phyloP scores from a whole-genome alignment of 192 early-diverging fungal genomes.

The Spizellomyces punctatus region DNA sequence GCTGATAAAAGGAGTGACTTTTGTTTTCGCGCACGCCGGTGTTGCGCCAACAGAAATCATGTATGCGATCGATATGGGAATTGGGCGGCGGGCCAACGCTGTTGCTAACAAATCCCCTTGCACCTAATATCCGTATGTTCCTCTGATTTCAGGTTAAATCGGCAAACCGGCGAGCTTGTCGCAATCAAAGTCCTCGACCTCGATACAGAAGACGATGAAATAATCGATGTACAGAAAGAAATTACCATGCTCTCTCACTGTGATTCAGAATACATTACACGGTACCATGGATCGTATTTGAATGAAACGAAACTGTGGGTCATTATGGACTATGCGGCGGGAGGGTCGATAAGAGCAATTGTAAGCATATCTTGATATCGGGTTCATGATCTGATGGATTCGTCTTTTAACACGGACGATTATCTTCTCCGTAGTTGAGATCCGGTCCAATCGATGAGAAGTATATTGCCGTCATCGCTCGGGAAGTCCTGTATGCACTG shows the following conservation, averaged over 20 bases:
- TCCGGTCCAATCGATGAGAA: constrained; percentile 85
- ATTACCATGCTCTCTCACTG: constrained; percentile 87
- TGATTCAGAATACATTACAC: constrained; percentile 88
- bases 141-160: constrained; percentile 62
- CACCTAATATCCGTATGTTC: neutral
- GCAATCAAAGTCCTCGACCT: constrained; percentile 98
- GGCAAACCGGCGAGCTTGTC: constrained; percentile 74
- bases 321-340: constrained; percentile 96
- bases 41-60: too few relatives aligned
- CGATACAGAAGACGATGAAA: constrained; percentile 95
- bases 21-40: neutral
- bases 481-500: constrained; percentile 86
- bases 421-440: constrained; percentile 56
- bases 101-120: neutral
- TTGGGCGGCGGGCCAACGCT: neutral
- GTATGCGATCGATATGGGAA: too few relatives aligned
- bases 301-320: constrained; percentile 96
- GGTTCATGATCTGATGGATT: too few relatives aligned
- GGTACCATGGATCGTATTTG: constrained; percentile 89
- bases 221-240: constrained; percentile 92
- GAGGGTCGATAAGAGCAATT: constrained; percentile 83
- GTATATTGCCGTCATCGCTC: constrained; percentile 86
- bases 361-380: constrained; percentile 43
- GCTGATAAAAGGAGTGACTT: neutral
- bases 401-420: too few relatives aligned